These are phyloP conservation scores for Globisporangium irregulare DNA, from an alignment of 352 stramenopile genomes.

Conservation along the genomic window DNA sequence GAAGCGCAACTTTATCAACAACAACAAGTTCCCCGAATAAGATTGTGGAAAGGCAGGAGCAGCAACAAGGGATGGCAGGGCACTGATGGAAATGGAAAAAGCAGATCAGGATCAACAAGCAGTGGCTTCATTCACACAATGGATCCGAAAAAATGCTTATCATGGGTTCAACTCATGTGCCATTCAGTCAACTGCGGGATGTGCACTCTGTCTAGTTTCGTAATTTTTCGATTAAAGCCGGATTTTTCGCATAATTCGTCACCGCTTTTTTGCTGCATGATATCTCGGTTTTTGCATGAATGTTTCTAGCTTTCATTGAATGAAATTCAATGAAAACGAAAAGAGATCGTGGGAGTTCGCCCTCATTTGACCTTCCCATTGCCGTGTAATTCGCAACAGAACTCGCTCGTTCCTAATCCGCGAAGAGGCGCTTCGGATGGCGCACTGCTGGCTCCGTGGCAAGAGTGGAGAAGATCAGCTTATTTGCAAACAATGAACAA, in stretches of 20 bases:
- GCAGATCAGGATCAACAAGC: too few relatives aligned
- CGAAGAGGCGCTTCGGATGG: neutral
- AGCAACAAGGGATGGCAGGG: neutral
- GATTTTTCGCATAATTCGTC: neutral
- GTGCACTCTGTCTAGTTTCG: neutral
- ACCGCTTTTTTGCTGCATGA: neutral
- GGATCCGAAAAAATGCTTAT: neutral
- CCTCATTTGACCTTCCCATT: neutral
- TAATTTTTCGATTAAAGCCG: neutral
- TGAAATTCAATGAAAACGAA: too few relatives aligned
- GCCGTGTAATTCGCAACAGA: neutral
- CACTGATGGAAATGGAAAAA: too few relatives aligned
- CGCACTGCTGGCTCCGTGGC: neutral
- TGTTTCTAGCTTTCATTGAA: neutral
- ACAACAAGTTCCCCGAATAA: slow-evolving; percentile 13
- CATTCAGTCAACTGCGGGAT: neutral
- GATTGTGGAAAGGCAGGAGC: neutral
- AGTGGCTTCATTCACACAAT: neutral
- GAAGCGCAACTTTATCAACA: slow-evolving; percentile 18
- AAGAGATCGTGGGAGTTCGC: neutral
- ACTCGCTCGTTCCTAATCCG: neutral
- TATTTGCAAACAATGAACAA: neutral
- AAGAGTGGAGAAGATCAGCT: neutral
- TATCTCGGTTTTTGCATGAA: neutral
- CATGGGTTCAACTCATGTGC: neutral